A percentile compares a stretch with the other conserved stretches of the same genome.
phyloP scores from a whole-genome alignment of 73 alveolate species.

The Tetrahymena malaccensis region DNA sequence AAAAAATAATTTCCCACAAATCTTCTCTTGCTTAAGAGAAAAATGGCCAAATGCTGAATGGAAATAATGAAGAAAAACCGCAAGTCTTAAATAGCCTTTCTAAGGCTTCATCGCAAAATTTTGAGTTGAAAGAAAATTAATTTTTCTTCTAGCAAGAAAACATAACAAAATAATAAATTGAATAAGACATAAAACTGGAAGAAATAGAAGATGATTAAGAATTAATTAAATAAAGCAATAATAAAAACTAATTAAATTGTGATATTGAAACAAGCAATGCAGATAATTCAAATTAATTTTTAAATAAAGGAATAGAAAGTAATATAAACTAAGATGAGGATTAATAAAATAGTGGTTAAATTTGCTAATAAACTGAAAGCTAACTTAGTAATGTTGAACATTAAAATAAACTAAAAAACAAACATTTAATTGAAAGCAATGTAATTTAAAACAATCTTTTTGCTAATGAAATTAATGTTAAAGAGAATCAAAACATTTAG shows the following conservation, averaged over 20 bases:
- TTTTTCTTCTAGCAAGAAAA: neutral
- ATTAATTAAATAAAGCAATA: too few species aligned
- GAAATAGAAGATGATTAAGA: neutral
- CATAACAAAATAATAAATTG: neutral
- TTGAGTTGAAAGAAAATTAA: neutral
- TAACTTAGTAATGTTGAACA: neutral
- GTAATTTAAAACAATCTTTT: neutral
- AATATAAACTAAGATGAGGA: neutral
- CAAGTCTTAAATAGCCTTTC: neutral
- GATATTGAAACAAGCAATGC: neutral
- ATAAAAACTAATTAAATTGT: too few species aligned
- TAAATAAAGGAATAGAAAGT: neutral
- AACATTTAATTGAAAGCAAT: neutral
- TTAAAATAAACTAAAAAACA: too few species aligned
- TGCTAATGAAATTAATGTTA: neutral
- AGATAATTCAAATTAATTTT: neutral
- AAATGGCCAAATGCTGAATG: neutral
- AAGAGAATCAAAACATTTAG: neutral
- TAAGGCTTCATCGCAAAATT: neutral
- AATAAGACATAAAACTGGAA: neutral
- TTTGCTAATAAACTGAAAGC: too few species aligned
- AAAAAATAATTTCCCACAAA: neutral
- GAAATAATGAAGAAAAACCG: neutral
- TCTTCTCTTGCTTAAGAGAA: neutral
- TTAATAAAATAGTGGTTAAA: too few species aligned